Evolutionary conservation across 495 filamentous ascomycete species (phyloP), one percentile per base, ranked within the genome.

Genomic region (Talaromyces trachyspermus): DNA sequence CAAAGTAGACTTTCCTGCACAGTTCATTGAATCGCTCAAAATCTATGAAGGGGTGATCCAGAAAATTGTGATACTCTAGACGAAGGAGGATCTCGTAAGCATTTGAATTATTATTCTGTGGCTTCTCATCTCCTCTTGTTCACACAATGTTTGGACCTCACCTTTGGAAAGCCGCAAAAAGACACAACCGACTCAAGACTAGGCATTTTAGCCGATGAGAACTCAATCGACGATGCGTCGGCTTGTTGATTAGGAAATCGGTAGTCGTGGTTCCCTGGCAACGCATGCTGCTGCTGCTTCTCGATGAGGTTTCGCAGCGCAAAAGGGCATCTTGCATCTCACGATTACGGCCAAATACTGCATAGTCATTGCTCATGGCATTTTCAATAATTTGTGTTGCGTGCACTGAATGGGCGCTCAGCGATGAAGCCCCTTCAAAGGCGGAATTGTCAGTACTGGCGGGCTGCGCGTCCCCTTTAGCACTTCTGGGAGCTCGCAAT

Each of bases 361-460:
- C 61, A 25, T 24, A 42, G 20, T 74, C 70, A 39, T 70, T 66
- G 18, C 74, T 70, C 15, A 86, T 78, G 12, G 77, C 77, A 20
- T 74, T 70, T 50, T 83, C 72, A 20, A 83, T 68, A 48, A 83
- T 79, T 50, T 79, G 66, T 46, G 74, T 78, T 4, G 82, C 82
- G 57, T 81, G 82, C 2, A 66, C 77, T 1, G 81, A 81, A 48
- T 86, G 82, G 12, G 76, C 70, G 6, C 76, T 64, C 23, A 86
- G 61, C 11, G 79, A 80, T 0, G 79, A 78, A 52, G 73, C 71
- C 6, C 79, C 80, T 45, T 83, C 80, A 41, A 84, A 83, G 1
- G 66, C 66, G 14, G 65, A 61, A n/a, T 61, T 72, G 4, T 9
- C 19, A 17, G 17, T 40, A 7, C 6, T 30, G 27, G 6, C 6